Evolutionary conservation across 768 basidiomycete genomes (phyloP), one percentile per base, ranked within the genome.

Genomic region (Imleria badia): DNA sequence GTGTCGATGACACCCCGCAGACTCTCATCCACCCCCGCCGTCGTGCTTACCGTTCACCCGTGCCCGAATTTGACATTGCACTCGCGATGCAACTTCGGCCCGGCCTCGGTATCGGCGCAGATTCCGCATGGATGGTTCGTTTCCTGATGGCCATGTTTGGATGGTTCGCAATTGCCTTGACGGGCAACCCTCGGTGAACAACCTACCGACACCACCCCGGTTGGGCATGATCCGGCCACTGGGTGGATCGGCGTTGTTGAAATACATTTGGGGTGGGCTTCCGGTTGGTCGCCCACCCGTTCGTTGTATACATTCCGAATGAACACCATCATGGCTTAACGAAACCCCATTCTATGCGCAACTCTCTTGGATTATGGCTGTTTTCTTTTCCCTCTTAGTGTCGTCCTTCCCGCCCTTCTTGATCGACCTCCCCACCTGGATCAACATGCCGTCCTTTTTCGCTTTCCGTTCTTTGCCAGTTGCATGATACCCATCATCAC

Each of bases 121-220:
- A 90, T 62, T 78, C 86, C 7, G 87, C 87, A 35, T 90, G 86
- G 86, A 81, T 89, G 76, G 85, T 90, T 45, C 74, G 87, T 55
- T 90, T 88, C 66, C 69, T 90, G 70, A 89, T 91, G 87, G 76
- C 83, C 30, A 79, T 89, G 70, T 89, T 87, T 67, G 88, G 87
- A 22, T 90, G 88, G 88, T 76, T 90, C 58, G 79, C 84, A 39
- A 78, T 89, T 30, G 73, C 85, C 39, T 71, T 83, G 53, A 74
- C 78, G 30, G 72, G 78, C 36, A 72, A 67, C 33, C 30, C 52
- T 23, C 58, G 54, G 26, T 71, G 46, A 64, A 53, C 45, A 26
- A 42, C n/a, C 14, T 31, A 42, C 23, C 45, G 20, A 40, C 6
- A 15, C 39, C 44, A 45, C 44, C 20, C 14, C 14, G 42, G 22